Base-by-base conservation (phyloP, 2,329 filamentous ascomycete genomes). In the Falciphora oryzae region DNA sequence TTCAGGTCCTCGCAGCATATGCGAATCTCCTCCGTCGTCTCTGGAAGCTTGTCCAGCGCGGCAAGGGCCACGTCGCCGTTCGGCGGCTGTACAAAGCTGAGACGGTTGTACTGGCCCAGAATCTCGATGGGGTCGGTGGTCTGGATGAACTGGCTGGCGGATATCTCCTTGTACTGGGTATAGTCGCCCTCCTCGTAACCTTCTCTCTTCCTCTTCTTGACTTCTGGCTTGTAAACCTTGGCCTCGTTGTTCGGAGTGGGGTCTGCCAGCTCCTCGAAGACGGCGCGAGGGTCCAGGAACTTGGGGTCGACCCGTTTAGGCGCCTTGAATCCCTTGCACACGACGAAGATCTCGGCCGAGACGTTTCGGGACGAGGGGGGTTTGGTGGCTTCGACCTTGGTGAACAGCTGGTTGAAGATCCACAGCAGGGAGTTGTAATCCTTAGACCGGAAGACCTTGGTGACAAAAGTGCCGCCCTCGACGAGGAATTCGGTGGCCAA, bases 181-280 rank as follows among this genome's bases (percentile, higher is more conserved):
- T 89, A 97, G 69, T 99, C 93, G 50, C 92, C 94, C 76, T 99
- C 95, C 69, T 98, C 94, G 69, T 99, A 99, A 82, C 95, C 95
- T 59, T 96, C 94, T 81, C 95, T 85, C 85, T 97, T 98, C 65
- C 95, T 83, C 86, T 97, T 99, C 84, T 98, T 99, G 73, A 92
- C 83, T 74, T 99, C 95, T 0, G 95, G 95, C 69, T 99, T 97
- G 82, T 94, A 99, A 2, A 99, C 95, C 75, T 96, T 97, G 56
- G 95, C 95, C 75, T 99, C 95, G 70, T 98, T 96, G 76, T 98
- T 99, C 1, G 93, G 92, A 0, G 89, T 90, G 1, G 91, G 87
- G 65, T 90, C 91, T 38, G 89, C 81, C n/a, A 97, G 80, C 75
- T 99, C 95, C 38, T 93, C 93, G 73, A 99, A 99, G 35, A 98